A percentile compares a stretch with the other conserved stretches of the same genome.
Conservation (phyloP, 352 stramenopile genomes). For the Globisporangium polare region DNA sequence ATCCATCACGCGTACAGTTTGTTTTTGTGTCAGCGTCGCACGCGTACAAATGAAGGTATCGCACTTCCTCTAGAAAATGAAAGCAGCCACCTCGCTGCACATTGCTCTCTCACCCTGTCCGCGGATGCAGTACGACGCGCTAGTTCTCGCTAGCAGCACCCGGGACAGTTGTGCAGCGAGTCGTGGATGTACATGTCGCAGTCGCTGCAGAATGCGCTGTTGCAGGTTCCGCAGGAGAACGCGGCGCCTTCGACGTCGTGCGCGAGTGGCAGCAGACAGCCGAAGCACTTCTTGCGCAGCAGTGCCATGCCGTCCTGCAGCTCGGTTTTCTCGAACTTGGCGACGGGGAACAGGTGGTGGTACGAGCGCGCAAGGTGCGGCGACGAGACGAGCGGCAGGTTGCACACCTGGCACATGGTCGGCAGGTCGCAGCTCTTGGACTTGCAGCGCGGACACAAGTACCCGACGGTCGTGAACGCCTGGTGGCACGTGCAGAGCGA, state of each 20-base stretch:
- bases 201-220: constrained; percentile 93
- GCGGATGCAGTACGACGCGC: too few relatives aligned
- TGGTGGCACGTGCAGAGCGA: constrained; percentile 86
- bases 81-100: background rate
- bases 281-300: constrained; percentile 67
- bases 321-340: constrained; percentile 87
- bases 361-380: constrained; percentile 97
- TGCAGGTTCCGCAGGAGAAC: constrained; percentile 89
- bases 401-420: constrained; percentile 95
- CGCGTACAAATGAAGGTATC: too few relatives aligned
- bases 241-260: constrained; percentile 42
- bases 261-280: constrained; percentile 60
- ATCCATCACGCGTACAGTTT: too few relatives aligned
- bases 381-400: constrained; percentile 94
- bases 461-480: constrained; percentile 87
- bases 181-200: constrained; percentile 98
- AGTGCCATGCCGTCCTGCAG: constrained; percentile 25
- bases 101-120: background rate
- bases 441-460: constrained; percentile 93
- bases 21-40: too few relatives aligned
- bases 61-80: too few relatives aligned
- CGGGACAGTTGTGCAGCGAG: constrained; percentile 97
- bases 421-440: constrained; percentile 94
- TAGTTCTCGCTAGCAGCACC: constrained; percentile 63
- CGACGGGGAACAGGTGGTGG: constrained; percentile 98